These are phyloP conservation scores for Naegleria fowleri DNA, from an alignment of 208 protist genomes.

Conservation along the genomic window DNA sequence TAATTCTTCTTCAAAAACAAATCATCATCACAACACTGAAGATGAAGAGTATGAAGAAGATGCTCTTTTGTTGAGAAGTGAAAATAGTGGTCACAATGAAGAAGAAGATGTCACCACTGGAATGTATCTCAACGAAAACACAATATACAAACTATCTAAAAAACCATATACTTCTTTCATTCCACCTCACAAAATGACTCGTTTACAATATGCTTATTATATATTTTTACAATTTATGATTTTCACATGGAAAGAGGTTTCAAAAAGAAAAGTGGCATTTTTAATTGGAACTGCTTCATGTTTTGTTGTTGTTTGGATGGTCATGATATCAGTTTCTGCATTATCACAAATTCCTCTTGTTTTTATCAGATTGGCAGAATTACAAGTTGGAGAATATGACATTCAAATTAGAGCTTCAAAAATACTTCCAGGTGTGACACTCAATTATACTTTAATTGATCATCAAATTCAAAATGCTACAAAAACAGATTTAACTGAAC, in stretches of 20 bases:
- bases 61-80: neutral
- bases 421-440: neutral
- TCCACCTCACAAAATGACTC: neutral
- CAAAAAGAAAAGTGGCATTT: slow-evolving; percentile 6
- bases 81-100: neutral
- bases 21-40: neutral
- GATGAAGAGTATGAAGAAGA: neutral
- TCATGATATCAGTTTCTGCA: neutral
- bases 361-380: slow-evolving; percentile 9
- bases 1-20: neutral
- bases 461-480: neutral
- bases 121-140: neutral
- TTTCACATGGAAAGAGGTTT: neutral
- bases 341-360: neutral
- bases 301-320: neutral
- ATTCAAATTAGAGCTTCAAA: neutral
- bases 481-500: neutral
- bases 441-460: neutral
- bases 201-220: neutral
- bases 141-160: neutral
- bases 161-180: neutral
- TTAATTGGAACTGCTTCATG: neutral
- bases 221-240: neutral
- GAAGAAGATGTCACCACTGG: neutral
- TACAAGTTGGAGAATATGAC: slow-evolving; percentile 5